Evolutionary conservation across 495 filamentous ascomycete genomes (phyloP), one percentile per base, ranked within the genome.

Genomic region (Cercophora samala): DNA sequence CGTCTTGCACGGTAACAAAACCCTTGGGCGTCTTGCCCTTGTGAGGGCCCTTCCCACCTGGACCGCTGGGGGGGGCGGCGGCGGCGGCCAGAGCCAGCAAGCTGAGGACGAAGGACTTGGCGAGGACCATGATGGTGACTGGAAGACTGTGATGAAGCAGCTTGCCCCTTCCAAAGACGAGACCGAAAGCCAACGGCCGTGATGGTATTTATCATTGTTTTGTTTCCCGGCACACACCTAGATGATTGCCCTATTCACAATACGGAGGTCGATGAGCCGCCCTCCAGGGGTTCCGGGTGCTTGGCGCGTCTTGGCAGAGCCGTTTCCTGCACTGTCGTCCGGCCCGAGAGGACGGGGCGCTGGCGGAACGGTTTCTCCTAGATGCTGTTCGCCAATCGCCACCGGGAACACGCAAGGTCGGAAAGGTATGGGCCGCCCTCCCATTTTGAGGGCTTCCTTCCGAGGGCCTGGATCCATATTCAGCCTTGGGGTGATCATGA

Each of bases 1-100:
- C 76, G 0, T 83, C 87, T 3, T 83, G 75, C 0, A 81, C 82
- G 4, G 77, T 81, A 17, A 85, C 78, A 61, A 87, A 86, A 5
- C 75, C 80, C 58, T 70, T 70, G 0, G 72, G 69, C 6, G 62
- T 70, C 25, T 73, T 70, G 65, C 17, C 63, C 1, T 42, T 29
- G 21, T 52, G 32, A 24, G 70, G 64, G 22, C 51, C 24, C 22
- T 58, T n/a, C 56, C 63, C 37, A 55, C 23, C 37, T 56, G 53
- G 53, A 25, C 64, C 54, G 54, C 53, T 13, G n/a, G 55, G 67
- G n/a, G 55, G 67, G 55, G 64, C 58, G 46, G 62, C 37, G 19
- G 65, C 37, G 29, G 68, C 68, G 17, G 68, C 29, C 15, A 64
- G 23, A 22, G 64, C 68, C 58, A 70, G 51, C 0, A 70, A 58